These are phyloP conservation scores for Tremella mesenterica DNA, from an alignment of 768 basidiomycete genomes.

Conservation along the genomic window DNA sequence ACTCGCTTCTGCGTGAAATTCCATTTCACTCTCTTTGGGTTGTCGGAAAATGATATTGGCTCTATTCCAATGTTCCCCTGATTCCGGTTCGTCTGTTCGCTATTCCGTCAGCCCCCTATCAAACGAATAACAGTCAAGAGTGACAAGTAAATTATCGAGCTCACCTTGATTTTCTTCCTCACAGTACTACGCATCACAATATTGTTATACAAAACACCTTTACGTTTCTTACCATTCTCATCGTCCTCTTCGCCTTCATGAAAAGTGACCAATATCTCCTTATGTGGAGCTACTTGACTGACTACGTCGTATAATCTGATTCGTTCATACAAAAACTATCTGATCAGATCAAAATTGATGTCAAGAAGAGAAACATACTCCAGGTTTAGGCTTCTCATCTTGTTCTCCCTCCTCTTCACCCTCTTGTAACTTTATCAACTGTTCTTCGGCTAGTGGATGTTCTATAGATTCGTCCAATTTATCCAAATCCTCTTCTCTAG, in stretches of 20 bases:
- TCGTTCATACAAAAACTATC: slow-evolving; percentile 13
- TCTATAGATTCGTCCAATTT: slow-evolving; percentile 18
- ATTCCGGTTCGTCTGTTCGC: slow-evolving; percentile 13
- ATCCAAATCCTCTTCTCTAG: slow-evolving; percentile 24
- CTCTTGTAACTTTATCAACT: too few species aligned
- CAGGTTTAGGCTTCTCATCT: background rate
- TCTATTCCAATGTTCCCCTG: slow-evolving; percentile 22
- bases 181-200: slow-evolving; percentile 22
- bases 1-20: slow-evolving; percentile 6
- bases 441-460: slow-evolving; percentile 15
- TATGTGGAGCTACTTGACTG: slow-evolving; percentile 6
- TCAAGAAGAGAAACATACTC: background rate
- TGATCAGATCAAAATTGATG: background rate
- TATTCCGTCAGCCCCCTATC: slow-evolving; percentile 2
- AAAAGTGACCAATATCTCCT: slow-evolving; percentile 28
- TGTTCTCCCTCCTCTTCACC: background rate
- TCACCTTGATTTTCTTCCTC: slow-evolving; percentile 25
- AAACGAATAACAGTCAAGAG: background rate
- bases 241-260: slow-evolving; percentile 16
- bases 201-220: slow-evolving; percentile 26
- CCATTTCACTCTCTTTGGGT: slow-evolving; percentile 12
- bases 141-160: background rate
- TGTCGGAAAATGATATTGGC: slow-evolving; percentile 19
- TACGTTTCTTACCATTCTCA: slow-evolving; percentile 5
- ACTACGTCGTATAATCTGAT: slow-evolving; percentile 37